phyloP scores from a whole-genome alignment of 164 flowering plant species.

The Kingdonia uniflora region DNA sequence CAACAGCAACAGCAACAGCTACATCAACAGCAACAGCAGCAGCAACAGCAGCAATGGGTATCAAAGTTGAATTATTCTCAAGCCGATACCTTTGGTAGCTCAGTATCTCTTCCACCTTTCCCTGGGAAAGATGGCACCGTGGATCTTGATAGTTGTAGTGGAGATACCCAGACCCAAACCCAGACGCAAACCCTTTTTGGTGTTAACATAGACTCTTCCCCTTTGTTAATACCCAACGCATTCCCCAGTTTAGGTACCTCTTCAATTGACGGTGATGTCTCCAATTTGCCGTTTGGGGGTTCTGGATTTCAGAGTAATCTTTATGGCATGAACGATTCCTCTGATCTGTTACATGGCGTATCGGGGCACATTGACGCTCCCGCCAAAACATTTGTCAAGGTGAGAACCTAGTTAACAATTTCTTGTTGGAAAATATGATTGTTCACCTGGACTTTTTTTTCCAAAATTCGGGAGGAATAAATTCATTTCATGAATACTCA shows the following conservation, averaged over 20 bases:
- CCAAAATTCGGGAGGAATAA: no score
- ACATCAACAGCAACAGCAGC: constrained; percentile 29
- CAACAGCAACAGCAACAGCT: constrained; percentile 39
- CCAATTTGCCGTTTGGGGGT: constrained; percentile 38
- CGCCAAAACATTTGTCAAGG: constrained; percentile 59
- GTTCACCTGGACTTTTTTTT: no score
- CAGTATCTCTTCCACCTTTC: constrained; percentile 30
- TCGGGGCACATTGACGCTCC: constrained; percentile 45
- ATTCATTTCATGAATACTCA: no score
- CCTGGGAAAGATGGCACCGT: constrained; percentile 33
- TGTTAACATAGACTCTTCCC: constrained; percentile 49
- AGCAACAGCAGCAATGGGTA: constrained; percentile 40
- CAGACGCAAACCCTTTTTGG: constrained; percentile 53
- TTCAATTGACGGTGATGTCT: constrained; percentile 34
- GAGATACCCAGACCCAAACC: constrained; percentile 43
- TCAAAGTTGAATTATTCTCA: constrained; percentile 35
- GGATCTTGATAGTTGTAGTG: constrained; percentile 37
- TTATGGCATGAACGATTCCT: constrained; percentile 51
- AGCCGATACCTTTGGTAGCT: constrained; percentile 23
- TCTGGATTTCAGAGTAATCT: constrained; percentile 53
- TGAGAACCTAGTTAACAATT: constrained; percentile 7
- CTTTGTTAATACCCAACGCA: constrained; percentile 40
- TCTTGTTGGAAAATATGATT: no score
- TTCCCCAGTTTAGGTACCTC: constrained; percentile 38
- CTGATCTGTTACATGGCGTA: constrained; percentile 42